Conservation (phyloP, 2,329 filamentous ascomycete species). For the Pseudocercospora musae region DNA sequence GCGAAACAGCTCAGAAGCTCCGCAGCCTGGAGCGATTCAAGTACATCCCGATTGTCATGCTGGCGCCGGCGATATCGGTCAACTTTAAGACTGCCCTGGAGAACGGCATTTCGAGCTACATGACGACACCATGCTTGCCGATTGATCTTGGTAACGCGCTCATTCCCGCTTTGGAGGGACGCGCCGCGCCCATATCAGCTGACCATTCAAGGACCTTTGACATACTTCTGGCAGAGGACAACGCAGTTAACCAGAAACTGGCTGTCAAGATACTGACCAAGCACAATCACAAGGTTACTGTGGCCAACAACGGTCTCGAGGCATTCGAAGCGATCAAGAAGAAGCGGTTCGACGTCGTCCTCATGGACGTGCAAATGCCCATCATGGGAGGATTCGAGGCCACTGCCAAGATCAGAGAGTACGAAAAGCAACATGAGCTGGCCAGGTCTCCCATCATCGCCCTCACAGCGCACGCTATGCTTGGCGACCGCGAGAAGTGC, state of each 20-base stretch:
- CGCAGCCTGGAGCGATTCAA: conserved; percentile 92
- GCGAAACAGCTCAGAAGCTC: conserved; percentile 80
- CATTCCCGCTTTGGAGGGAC: conserved; percentile 89
- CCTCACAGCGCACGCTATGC: conserved; percentile 95
- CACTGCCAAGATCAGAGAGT: conserved; percentile 93
- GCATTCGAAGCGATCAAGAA: conserved; percentile 89
- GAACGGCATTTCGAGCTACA: conserved; percentile 96
- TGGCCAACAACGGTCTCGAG: conserved; percentile 92
- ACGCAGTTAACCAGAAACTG: conserved; percentile 91
- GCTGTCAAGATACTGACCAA: conserved; percentile 97
- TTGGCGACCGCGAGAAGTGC: conserved; percentile 96
- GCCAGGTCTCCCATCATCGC: conserved; percentile 93
- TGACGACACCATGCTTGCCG: conserved; percentile 92
- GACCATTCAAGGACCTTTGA: conserved; percentile 95
- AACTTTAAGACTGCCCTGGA: conserved; percentile 91
- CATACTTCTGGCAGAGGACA: conserved; percentile 93
- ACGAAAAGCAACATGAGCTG: conserved; percentile 76
- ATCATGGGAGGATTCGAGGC: conserved; percentile 99
- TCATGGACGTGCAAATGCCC: conserved; percentile 99
- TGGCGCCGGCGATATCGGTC: conserved; percentile 85
- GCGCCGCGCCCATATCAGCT: conserved; percentile 83
- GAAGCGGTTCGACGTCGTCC: conserved; percentile 89
- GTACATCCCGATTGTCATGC: conserved; percentile 90
- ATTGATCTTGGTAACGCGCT: conserved; percentile 96
- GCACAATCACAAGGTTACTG: conserved; percentile 87